Evolutionary conservation across 352 stramenopile species (phyloP), one percentile per base, ranked within the genome.

Genomic region (Globisporangium orthogonon): DNA sequence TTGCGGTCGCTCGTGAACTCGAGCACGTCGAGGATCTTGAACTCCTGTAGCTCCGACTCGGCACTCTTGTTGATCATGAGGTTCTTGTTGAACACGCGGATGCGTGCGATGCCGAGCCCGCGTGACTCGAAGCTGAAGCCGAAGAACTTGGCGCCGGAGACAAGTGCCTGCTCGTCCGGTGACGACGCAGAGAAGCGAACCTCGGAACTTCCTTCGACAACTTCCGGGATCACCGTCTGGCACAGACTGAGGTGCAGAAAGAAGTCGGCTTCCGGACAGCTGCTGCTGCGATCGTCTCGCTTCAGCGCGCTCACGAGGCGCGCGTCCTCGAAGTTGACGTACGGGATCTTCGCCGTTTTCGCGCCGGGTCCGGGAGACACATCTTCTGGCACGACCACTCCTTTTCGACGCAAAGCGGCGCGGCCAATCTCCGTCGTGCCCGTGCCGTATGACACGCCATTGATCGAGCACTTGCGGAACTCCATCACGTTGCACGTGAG

Each of bases 401-500:
- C 23, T 23, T 23, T n/a, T 76, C 73, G 4, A 23, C 23, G 23
- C 23, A 90, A 56, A 6, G 81, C 82, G 17, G 78, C 77, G 9
- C 87, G 61, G 0, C 85, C 86, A 43, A 91, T 91, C 58, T 94
- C 81, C 2, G 78, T 91, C 4, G 83, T 93, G n/a, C 87, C 87
- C 18, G 77, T 74, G 39, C 91, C 91, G 55, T 97, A 98, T 1
- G 87, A 89, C 11, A 88, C 56, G 0, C 94, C 94, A 7, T 78
- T 87, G 50, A 98, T 92, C 1, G 87, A 94, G 58, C 92, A 97
- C 56, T 96, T 96, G 31, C 93, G 75, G 52, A 98, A 98, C 67
- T 98, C 86, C 97, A 99, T 99, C 6, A 99, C 79, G 72, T 99
- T 99, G 67, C 95, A 97, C 2, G 97, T 99, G 4, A 99, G 74